Evolutionary conservation across 2,329 filamentous ascomycete genomes (phyloP), one percentile per base, ranked within the genome.

Genomic region (Dendryphion nanum): DNA sequence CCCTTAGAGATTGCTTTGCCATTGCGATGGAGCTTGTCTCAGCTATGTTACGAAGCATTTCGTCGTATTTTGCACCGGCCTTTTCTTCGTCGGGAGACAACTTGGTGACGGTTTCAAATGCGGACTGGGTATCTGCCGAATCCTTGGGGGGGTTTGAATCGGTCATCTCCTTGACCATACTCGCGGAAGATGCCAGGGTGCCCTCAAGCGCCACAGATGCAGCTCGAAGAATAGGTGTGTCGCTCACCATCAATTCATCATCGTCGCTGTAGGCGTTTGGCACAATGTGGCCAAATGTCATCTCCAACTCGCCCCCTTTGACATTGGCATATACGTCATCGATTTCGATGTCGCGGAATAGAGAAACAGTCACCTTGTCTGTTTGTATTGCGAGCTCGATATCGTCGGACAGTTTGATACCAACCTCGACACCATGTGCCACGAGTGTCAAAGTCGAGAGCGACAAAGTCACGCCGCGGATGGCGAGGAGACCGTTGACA

Each of bases 261-360:
- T 59, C 68, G 26, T 67, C 56, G 12, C 54, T 54, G 28, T 60
- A 52, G 3, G 53, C 57, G 29, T 57, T 61, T 38, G 55, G 64
- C 16, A 59, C 59, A 14, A 71, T 39, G 3, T 60, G 54, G 6
- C 64, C 69, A 48, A 76, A 75, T 0, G 67, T 74, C 65, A 76
- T 75, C 52, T 77, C 73, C 40, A 52, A 61, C 43, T 72, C 59
- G n/a, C 71, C 72, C 16, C 73, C 74, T 51, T 78, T 78, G 33
- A 77, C 53, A 49, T 76, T 77, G n/a, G 68, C 72, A 49, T 71
- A 78, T 8, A 76, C 72, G 42, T 78, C 72, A 4, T 70, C 70
- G 21, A 78, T 66, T n/a, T 72, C 66, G 21, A 78, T 73, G 4
- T 66, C 59, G 26, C 76, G 60, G 45, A 78, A 75, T 0, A 79